phyloP scores from a whole-genome alignment of 805 yeast genomes.

The Scheffersomyces ergatensis region DNA sequence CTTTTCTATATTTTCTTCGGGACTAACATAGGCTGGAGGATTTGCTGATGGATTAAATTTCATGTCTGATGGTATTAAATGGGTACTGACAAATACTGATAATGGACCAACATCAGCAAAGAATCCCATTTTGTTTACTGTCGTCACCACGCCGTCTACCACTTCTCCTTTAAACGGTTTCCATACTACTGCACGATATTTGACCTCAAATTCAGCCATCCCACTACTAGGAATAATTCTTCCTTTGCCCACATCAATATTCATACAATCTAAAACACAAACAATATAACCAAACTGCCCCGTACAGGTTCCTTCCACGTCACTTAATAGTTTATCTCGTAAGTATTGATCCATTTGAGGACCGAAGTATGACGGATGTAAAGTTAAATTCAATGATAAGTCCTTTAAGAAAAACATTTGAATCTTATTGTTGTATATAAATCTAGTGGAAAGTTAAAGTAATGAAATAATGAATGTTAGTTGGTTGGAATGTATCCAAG shows the following conservation, averaged over 20 bases:
- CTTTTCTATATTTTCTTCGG: conserved; percentile 92
- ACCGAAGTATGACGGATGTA: conserved; percentile 97
- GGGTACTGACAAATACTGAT: conserved; percentile 91
- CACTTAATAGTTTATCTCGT: conserved; percentile 85
- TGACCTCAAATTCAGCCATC: conserved; percentile 93
- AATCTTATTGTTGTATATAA: too few relatives aligned
- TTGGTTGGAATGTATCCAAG: too few relatives aligned
- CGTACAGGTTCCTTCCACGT: conserved; percentile 98
- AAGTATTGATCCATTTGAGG: conserved; percentile 95
- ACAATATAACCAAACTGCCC: conserved; percentile 98
- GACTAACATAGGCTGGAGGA: conserved; percentile 97
- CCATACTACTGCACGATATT: conserved; percentile 96
- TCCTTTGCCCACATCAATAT: conserved; percentile 93
- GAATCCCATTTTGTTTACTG: conserved; percentile 92
- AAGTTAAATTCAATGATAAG: conserved; percentile 83
- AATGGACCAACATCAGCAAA: conserved; percentile 98
- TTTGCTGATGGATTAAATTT: conserved; percentile 90
- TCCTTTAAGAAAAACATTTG: conserved; percentile 63
- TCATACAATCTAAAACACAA: conserved; percentile 92
- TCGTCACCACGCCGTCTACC: conserved; percentile 93
- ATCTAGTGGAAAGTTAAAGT: too few relatives aligned
- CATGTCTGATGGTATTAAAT: conserved; percentile 92
- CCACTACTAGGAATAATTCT: conserved; percentile 88
- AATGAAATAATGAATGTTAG: too few relatives aligned
- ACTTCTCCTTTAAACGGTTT: conserved; percentile 99